Evolutionary conservation across 2,329 filamentous ascomycete genomes (phyloP), one percentile per base, ranked within the genome.

Genomic region (Diaporthe eres): DNA sequence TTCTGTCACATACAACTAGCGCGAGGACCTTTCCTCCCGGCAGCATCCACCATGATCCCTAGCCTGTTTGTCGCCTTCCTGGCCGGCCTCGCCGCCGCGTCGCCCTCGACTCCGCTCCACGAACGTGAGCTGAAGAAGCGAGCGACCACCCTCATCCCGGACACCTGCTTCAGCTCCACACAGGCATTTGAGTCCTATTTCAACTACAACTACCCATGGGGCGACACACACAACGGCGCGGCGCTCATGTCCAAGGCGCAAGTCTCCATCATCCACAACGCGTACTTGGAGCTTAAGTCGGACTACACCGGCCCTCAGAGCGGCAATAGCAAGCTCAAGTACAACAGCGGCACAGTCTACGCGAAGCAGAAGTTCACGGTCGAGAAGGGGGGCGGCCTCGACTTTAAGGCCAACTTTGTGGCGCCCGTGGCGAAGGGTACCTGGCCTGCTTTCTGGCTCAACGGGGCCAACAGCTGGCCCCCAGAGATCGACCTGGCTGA

Each of bases 401-500:
- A 85, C 77, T 85, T 85, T 77, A 77, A 77, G 34, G 84, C 82
- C 61, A 83, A 85, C 74, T 83, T 86, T 73, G 81, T 80, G 74
- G 85, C 84, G 10, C 82, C 84, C 31, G 84, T 84, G 0, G 81
- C 79, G 0, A 82, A 84, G 77, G 85, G 87, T 17, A 89, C 87
- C 0, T 90, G 89, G 89, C 88, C 89, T 0, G 89, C 89, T 0
- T 90, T 90, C 78, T 90, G 88, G 89, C 81, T 90, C 10, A 89
- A 87, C 3, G 88, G 85, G 0, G 87, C 87, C 2, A 80, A 87
- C 60, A 84, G 85, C 4, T 90, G 89, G 89, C 89, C 88, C 4
- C 89, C 89, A 0, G 89, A 90, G 84, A 87, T 90, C 75, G 88
- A 90, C 79, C 85, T 90, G 80, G 88, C 88, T 1, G 89, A 90